Evolutionary conservation across 2,329 filamentous ascomycete species (phyloP), one percentile per base, ranked within the genome.

Genomic region (Diaporthe citrichinensis): DNA sequence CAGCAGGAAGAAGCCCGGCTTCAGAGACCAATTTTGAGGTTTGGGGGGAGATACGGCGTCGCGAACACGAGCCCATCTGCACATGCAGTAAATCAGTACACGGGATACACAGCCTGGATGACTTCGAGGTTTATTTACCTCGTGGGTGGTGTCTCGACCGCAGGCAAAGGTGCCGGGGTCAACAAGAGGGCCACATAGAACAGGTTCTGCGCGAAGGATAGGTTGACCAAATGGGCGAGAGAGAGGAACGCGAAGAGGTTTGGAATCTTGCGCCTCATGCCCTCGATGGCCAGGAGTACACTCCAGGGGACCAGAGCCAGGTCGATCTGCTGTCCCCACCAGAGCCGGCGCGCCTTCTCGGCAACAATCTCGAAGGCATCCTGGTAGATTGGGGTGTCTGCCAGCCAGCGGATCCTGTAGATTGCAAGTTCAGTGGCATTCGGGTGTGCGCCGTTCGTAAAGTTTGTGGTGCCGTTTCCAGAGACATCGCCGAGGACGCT

Each of bases 261-360:
- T 0, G 89, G 86, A 15, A 93, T 88, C 25, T 87, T 88, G 73
- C 90, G 88, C 77, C 90, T 85, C 59, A 87, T 87, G 78, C 91
- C 91, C 81, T 92, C 89, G 53, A 91, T 85, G 2, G 90, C 88
- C 41, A 93, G 84, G 76, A 92, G 88, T 59, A 90, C 83, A 72
- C 88, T 89, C 86, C 89, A 92, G 1, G 89, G 86, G 41, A 89
- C 83, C 17, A 88, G 85, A 39, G 86, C 88, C 17, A 90, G 83
- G 75, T 91, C 89, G 58, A 90, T 85, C 82, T 93, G 91, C 76
- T 90, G 90, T 9, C 88, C 90, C 89, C 91, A 93, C 87, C 91
- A 91, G 79, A 91, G 88, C 23, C 90, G 87, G 67, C 88, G 87
- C 4, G 87, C 85, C 68, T 87, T 89, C 79, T 89, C 88, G 9